Conservation (phyloP, 1,139 yeast genomes). For the Lodderomyces margitis region DNA sequence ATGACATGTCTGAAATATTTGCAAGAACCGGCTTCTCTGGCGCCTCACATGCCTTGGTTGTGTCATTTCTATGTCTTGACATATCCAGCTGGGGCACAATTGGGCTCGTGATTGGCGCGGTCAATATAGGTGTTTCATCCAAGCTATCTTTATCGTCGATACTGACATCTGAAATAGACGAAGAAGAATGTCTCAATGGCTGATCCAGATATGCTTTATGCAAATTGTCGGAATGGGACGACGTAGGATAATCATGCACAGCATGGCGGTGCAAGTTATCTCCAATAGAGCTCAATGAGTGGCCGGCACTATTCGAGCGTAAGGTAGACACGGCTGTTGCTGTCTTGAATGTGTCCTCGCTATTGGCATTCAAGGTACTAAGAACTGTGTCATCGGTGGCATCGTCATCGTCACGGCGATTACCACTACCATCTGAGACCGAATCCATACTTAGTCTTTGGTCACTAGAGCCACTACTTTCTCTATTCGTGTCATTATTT, state of each 20-base stretch:
- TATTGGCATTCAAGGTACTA: constrained; percentile 11
- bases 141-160: constrained; percentile 5
- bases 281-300: constrained; percentile 5
- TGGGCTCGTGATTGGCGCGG: not conserved
- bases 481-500: not conserved
- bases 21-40: not conserved
- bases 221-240: not conserved
- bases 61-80: not conserved
- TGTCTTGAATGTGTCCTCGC: constrained; percentile 12
- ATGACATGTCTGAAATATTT: constrained; percentile 1
- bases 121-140: constrained; percentile 6
- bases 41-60: not conserved
- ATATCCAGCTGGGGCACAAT: not conserved
- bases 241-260: not conserved
- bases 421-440: constrained; percentile 7
- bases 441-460: constrained; percentile 9
- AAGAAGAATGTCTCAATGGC: not conserved
- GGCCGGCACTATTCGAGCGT: constrained; percentile 8
- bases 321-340: constrained; percentile 6
- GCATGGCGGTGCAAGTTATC: not conserved
- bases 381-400: constrained; percentile 11
- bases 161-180: constrained; percentile 6
- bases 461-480: constrained; percentile 3
- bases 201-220: not conserved
- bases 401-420: constrained; percentile 6